These are phyloP conservation scores for Solanum virginianum DNA, from an alignment of 257 asterid genomes.

Conservation along the genomic window DNA sequence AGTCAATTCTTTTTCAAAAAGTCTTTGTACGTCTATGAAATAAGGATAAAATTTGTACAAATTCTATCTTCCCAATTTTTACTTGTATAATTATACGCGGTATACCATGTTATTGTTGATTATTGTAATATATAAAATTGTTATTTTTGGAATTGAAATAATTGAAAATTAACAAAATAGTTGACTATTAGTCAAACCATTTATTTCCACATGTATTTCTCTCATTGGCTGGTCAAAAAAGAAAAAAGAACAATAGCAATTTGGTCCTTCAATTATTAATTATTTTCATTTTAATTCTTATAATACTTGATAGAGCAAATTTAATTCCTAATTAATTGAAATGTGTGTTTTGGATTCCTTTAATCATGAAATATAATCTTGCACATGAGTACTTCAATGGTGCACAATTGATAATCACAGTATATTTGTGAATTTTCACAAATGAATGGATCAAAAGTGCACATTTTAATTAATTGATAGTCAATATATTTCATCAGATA, in stretches of 20 bases:
- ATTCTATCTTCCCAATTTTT: not conserved
- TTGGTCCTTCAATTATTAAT: not conserved
- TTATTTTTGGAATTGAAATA: not conserved
- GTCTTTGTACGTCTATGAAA: fast-evolving
- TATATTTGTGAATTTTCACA: not conserved
- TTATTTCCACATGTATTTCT: not conserved
- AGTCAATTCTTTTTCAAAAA: not conserved
- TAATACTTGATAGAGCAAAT: not conserved
- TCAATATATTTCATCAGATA: not conserved
- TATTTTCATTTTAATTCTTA: not conserved
- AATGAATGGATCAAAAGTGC: not conserved
- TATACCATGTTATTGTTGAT: not conserved
- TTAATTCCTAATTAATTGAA: not conserved
- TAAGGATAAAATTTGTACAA: not conserved
- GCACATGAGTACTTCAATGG: not conserved
- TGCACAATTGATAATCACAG: not conserved
- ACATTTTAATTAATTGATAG: not conserved
- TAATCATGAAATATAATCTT: not conserved
- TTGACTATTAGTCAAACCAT: not conserved
- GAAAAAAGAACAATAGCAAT: not conserved
- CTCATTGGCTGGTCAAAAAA: not conserved
- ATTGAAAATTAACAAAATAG: not conserved
- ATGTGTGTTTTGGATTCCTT: not conserved
- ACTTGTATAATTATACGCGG: not conserved
- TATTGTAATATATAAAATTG: not conserved